phyloP scores from a whole-genome alignment of 306 rosid species.

The Cyclanthera cordifolia region DNA sequence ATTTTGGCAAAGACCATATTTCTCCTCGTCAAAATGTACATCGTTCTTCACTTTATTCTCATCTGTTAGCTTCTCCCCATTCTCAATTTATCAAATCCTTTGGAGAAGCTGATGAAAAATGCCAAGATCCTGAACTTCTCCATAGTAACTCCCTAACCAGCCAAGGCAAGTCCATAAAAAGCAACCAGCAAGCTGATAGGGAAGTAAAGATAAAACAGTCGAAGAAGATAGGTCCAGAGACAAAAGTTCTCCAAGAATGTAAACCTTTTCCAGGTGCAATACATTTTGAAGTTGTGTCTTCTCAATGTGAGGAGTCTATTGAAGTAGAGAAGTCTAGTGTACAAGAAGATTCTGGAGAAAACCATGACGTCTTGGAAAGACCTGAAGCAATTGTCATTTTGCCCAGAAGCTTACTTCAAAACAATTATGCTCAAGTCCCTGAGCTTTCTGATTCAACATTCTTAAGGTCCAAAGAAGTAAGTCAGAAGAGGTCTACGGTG shows the following conservation, averaged over 20 bases:
- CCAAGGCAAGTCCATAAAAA: conserved; percentile 23
- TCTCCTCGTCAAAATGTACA: conserved; percentile 40
- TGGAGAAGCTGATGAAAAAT: conserved; percentile 25
- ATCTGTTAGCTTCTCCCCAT: conserved; percentile 27
- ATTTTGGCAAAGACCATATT: conserved; percentile 36
- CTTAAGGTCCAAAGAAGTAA: conserved; percentile 28
- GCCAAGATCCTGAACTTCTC: conserved; percentile 22
- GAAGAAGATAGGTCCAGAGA: conserved; percentile 23
- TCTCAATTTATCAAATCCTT: conserved; percentile 27
- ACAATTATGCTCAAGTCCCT: conserved; percentile 25
- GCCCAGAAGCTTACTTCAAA: conserved; percentile 30
- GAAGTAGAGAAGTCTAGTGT: conserved; percentile 28
- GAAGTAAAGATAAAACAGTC: conserved; percentile 22
- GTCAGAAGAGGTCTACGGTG: conserved; percentile 30
- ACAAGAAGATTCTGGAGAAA: conserved; percentile 17
- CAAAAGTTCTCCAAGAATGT: conserved; percentile 23
- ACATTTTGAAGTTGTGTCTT: conserved; percentile 24
- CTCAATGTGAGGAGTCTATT: conserved; percentile 25
- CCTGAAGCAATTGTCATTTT: conserved; percentile 36
- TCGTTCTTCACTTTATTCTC: conserved; percentile 45
- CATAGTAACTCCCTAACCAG: conserved; percentile 18
- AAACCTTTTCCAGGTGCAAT: conserved; percentile 18
- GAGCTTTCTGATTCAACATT: conserved; percentile 26
- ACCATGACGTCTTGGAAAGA: conserved; percentile 25
- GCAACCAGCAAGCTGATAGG: conserved; percentile 26